phyloP scores from a whole-genome alignment of 176 grass and related monocot species.

The Carex scoparia region DNA sequence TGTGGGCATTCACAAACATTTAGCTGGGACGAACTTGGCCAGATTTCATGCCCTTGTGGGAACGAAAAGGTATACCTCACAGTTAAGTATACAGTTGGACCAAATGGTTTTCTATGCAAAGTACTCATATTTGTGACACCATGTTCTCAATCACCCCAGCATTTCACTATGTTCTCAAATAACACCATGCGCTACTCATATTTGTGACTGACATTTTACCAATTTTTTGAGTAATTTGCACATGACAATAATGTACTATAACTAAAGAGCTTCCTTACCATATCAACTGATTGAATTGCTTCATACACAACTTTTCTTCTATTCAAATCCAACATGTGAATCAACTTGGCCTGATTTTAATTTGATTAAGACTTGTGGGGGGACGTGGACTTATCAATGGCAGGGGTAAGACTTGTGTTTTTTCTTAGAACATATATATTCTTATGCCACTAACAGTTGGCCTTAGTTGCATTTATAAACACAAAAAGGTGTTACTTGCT shows the following conservation, averaged over 20 bases:
- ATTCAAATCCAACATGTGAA: not conserved
- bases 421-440: not conserved
- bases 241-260: not conserved
- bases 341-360: not conserved
- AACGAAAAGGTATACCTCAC: conserved; percentile 49
- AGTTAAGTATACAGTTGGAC: conserved; percentile 2
- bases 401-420: not conserved
- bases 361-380: not conserved
- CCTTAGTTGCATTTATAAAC: conserved; percentile 1
- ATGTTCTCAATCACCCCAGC: not conserved
- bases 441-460: not conserved
- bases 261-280: not conserved
- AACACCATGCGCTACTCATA: not conserved
- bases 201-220: not conserved
- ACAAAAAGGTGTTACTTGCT: not conserved
- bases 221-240: not conserved
- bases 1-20: conserved; percentile 78
- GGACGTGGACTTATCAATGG: not conserved
- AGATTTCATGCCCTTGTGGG: conserved; percentile 66
- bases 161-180: not conserved
- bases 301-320: not conserved
- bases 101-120: not conserved
- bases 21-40: conserved; percentile 76
- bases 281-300: not conserved
- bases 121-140: not conserved